Evolutionary conservation across 2,329 filamentous ascomycete species (phyloP).

Genomic region (Alternaria arborescens): DNA sequence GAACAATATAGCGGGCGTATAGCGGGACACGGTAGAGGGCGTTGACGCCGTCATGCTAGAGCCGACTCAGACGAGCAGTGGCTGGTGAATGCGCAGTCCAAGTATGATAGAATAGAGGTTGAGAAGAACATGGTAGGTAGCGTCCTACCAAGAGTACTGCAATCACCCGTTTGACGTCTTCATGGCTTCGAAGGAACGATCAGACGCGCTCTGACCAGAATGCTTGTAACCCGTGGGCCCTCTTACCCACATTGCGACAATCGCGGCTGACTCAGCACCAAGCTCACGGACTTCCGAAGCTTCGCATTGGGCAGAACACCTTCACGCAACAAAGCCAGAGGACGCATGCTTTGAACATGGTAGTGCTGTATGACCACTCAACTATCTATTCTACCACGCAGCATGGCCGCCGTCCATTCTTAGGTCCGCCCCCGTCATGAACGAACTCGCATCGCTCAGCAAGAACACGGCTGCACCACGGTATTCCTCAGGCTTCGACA

Average conservation of each 20-base stretch:
- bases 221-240: neutral
- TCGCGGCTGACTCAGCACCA: constrained; percentile 17
- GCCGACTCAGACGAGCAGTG: neutral
- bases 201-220: constrained; percentile 8
- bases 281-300: constrained; percentile 18
- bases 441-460: constrained; percentile 52
- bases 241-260: constrained; percentile 4
- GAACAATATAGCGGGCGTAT: constrained; percentile 61
- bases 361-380: neutral
- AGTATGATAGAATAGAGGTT: constrained; percentile 6
- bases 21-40: constrained; percentile 48
- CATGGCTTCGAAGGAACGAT: constrained; percentile 11
- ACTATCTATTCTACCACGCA: constrained; percentile 41
- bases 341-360: neutral
- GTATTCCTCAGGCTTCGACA: constrained; percentile 49
- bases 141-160: constrained; percentile 19
- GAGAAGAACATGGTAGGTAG: constrained; percentile 10
- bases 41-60: constrained; percentile 42
- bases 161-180: constrained; percentile 24
- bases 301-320: constrained; percentile 14
- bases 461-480: constrained; percentile 51
- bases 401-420: constrained; percentile 52
- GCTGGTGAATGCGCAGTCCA: neutral
- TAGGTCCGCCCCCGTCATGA: constrained; percentile 52
- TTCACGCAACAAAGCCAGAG: neutral